Evolutionary conservation across 495 filamentous ascomycete species (phyloP).

Genomic region (Neurospora cerealis): DNA sequence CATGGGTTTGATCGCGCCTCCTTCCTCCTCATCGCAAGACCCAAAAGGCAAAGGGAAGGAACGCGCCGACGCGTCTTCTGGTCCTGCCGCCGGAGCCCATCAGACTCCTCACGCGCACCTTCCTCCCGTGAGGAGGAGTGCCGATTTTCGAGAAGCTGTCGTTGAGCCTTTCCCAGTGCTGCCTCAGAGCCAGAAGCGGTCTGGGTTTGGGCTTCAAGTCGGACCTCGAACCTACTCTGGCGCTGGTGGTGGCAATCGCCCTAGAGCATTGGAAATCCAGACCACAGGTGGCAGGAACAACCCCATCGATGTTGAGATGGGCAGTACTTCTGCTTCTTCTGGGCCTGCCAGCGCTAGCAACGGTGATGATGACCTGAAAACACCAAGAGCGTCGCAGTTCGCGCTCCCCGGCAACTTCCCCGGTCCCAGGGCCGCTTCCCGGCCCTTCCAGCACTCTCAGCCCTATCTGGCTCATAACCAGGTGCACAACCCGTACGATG

Average conservation of each 20-base stretch:
- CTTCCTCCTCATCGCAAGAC: background rate
- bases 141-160: background rate
- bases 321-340: background rate
- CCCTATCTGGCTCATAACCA: background rate
- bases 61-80: background rate
- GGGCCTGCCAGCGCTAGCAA: background rate
- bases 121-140: background rate
- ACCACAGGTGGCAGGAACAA: background rate
- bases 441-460: too few species aligned
- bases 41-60: conserved; percentile 4
- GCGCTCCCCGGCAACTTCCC: background rate
- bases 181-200: background rate
- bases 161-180: background rate
- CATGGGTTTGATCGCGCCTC: fast-evolving
- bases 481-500: background rate
- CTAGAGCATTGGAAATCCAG: background rate
- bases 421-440: background rate
- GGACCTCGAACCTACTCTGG: background rate
- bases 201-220: background rate
- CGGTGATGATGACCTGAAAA: background rate
- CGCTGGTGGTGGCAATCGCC: background rate
- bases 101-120: background rate
- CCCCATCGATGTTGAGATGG: background rate
- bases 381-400: background rate
- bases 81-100: background rate